Conservation (phyloP, 108 stramenopile genomes). For the Pseudonitzschia delicatissima region DNA sequence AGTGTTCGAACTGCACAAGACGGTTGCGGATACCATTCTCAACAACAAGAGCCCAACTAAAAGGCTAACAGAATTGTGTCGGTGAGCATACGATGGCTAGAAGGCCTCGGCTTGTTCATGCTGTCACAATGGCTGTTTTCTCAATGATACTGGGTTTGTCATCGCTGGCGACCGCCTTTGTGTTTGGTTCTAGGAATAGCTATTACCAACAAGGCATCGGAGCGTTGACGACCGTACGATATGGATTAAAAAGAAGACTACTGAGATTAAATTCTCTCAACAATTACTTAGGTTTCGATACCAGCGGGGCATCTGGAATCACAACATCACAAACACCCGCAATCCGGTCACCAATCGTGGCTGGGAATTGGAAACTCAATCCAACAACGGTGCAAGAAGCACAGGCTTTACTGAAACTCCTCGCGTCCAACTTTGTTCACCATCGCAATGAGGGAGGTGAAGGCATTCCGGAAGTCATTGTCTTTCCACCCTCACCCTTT, state of each 20-base stretch:
- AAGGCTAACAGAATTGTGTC: no score
- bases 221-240: not conserved
- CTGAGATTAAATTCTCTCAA: not conserved
- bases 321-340: not conserved
- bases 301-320: not conserved
- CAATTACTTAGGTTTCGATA: not conserved
- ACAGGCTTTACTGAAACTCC: conserved; percentile 47
- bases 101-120: no score
- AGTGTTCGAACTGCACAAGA: no score
- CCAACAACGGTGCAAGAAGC: conserved; percentile 67
- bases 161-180: not conserved
- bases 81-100: no score
- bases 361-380: conserved; percentile 83
- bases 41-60: no score
- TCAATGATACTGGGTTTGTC: not conserved
- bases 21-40: no score
- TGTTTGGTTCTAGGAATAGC: not conserved
- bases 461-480: conserved; percentile 54
- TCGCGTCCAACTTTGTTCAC: conserved; percentile 43
- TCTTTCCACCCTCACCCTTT: conserved; percentile 83
- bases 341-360: conserved; percentile 40
- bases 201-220: not conserved
- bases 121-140: no score
- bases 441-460: conserved; percentile 34
- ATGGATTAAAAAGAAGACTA: not conserved